Evolutionary conservation across 768 basidiomycete genomes (phyloP).

Genomic region (Collybia nuda): DNA sequence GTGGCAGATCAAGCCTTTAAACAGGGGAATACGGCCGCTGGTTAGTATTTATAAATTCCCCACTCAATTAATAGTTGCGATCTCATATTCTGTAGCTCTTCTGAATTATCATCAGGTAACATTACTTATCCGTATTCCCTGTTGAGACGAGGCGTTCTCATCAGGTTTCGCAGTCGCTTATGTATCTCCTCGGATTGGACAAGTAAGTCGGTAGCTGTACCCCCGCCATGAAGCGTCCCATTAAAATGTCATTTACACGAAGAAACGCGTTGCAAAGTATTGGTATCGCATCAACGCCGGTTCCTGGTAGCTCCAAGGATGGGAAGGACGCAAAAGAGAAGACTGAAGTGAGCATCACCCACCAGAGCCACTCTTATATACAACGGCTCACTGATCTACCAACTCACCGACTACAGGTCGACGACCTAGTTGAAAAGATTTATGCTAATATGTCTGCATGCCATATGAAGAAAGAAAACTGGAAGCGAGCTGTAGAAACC

Average conservation of each 20-base stretch:
- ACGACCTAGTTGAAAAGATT: slow-evolving; percentile 76
- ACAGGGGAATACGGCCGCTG: slow-evolving; percentile 56
- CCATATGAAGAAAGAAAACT: slow-evolving; percentile 78
- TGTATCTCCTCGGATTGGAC: slow-evolving; percentile 76
- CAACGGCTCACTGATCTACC: neutral
- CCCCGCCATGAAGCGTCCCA: neutral
- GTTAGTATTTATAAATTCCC: slow-evolving; percentile 35
- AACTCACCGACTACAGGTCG: slow-evolving; percentile 46
- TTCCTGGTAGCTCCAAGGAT: slow-evolving; percentile 24
- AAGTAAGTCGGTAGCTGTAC: slow-evolving; percentile 47
- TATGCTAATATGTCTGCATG: slow-evolving; percentile 86
- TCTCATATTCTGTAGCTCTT: slow-evolving; percentile 47
- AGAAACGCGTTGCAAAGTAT: slow-evolving; percentile 60
- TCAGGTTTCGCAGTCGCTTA: slow-evolving; percentile 47
- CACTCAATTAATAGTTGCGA: neutral
- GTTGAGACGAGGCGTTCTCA: slow-evolving; percentile 2
- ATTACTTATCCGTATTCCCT: neutral
- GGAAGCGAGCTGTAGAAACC: slow-evolving; percentile 77
- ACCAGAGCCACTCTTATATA: neutral
- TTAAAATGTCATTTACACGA: neutral
- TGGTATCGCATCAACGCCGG: slow-evolving; percentile 34
- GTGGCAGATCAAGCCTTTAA: slow-evolving; percentile 70
- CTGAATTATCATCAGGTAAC: slow-evolving; percentile 70
- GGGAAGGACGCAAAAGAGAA: slow-evolving; percentile 49
- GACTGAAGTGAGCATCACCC: slow-evolving; percentile 54